phyloP scores from a whole-genome alignment of 2,329 filamentous ascomycete species.

The Penicillium rolfsii region DNA sequence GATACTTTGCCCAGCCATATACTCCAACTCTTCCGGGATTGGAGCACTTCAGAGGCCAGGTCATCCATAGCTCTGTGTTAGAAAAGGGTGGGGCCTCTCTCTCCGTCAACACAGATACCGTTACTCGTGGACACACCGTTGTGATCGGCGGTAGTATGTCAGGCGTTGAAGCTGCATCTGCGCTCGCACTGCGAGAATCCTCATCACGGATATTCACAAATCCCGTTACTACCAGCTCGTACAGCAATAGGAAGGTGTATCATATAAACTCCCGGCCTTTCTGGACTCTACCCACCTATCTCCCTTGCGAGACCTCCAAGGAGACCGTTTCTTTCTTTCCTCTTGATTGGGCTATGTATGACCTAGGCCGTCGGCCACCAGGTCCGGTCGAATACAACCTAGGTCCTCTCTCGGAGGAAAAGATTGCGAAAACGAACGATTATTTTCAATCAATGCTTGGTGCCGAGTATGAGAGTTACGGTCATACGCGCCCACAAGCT shows the following conservation, averaged over 20 bases:
- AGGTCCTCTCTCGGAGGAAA: slow-evolving; percentile 64
- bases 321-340: slow-evolving; percentile 64
- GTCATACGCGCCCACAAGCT: slow-evolving; percentile 40
- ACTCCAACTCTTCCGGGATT: slow-evolving; percentile 52
- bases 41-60: slow-evolving; percentile 47
- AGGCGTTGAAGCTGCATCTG: slow-evolving; percentile 74
- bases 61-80: slow-evolving; percentile 71
- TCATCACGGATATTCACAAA: slow-evolving; percentile 47
- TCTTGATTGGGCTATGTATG: slow-evolving; percentile 72
- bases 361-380: slow-evolving; percentile 63
- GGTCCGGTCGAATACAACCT: slow-evolving; percentile 64
- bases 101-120: slow-evolving; percentile 7
- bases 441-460: slow-evolving; percentile 52
- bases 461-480: slow-evolving; percentile 48
- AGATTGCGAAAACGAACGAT: slow-evolving; percentile 58
- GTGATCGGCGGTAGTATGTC: slow-evolving; percentile 83
- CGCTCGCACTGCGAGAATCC: slow-evolving; percentile 72
- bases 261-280: slow-evolving; percentile 71
- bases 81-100: slow-evolving; percentile 52
- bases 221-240: background rate
- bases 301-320: slow-evolving; percentile 38
- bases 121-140: slow-evolving; percentile 63
- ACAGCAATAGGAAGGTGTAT: slow-evolving; percentile 55
- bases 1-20: slow-evolving; percentile 71
- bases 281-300: slow-evolving; percentile 68